Percentiles rank a stretch among this genome's conserved stretches.
Conservation (phyloP, 129 eudicot species). For the Silybum marianum region DNA sequence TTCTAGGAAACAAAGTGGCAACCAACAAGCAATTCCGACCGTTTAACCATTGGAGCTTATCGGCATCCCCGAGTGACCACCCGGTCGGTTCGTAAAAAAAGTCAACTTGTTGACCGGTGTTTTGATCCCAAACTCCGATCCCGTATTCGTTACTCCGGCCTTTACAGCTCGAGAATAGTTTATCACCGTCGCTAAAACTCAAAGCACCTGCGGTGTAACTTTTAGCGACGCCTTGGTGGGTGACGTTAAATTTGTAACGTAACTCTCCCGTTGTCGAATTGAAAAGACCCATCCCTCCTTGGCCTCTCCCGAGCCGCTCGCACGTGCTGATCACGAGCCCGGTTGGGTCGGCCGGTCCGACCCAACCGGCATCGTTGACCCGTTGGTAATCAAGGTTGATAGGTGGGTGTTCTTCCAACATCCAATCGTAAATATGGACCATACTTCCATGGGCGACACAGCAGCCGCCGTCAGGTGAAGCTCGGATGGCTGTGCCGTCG, state of each 20-base stretch:
- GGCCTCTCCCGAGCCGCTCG: conserved; percentile 76
- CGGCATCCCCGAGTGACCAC: conserved; percentile 96
- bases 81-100: conserved; percentile 84
- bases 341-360: conserved; percentile 58
- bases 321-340: conserved; percentile 76
- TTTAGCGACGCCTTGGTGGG: conserved; percentile 65
- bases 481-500: conserved; percentile 90
- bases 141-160: conserved; percentile 93
- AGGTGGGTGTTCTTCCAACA: conserved; percentile 81
- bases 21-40: conserved; percentile 83
- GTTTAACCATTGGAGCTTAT: conserved; percentile 81
- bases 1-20: conserved; percentile 84
- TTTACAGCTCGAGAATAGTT: conserved; percentile 82
- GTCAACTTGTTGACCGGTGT: conserved; percentile 82
- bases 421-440: conserved; percentile 97
- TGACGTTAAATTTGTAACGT: conserved; percentile 61
- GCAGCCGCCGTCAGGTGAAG: conserved; percentile 93
- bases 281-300: conserved; percentile 92
- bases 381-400: conserved; percentile 81
- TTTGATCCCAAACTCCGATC: conserved; percentile 90
- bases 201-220: conserved; percentile 87
- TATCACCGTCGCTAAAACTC: conserved; percentile 50
- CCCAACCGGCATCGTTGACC: conserved; percentile 90
- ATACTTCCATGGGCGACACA: conserved; percentile 93
- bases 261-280: conserved; percentile 63